Evolutionary conservation across 768 basidiomycete genomes (phyloP).

Genomic region (Naganishia onofrii): DNA sequence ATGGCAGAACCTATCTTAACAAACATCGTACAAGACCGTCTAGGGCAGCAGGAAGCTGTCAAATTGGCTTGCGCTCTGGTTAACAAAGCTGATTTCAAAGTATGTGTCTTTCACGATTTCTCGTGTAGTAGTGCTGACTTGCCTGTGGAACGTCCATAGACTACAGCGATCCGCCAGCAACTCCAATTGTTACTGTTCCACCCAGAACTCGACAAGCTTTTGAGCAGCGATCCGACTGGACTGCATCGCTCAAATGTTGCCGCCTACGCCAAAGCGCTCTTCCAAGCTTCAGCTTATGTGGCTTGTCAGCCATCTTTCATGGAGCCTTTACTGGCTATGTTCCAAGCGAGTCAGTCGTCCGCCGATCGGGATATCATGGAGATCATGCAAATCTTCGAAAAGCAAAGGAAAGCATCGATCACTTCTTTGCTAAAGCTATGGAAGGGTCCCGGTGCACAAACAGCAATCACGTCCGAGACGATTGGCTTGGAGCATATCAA

Average conservation of each 20-base stretch:
- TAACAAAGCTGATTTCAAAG: constrained; percentile 63
- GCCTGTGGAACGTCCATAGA: not conserved
- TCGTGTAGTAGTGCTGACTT: constrained; percentile 4
- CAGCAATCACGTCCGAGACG: constrained; percentile 8
- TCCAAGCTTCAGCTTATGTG: constrained; percentile 72
- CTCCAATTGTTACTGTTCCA: constrained; percentile 65
- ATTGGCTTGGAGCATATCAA: constrained; percentile 62
- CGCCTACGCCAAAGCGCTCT: constrained; percentile 57
- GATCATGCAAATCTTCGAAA: constrained; percentile 23
- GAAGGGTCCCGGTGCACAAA: constrained; percentile 57
- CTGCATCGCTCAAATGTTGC: constrained; percentile 15
- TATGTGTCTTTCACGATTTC: constrained; percentile 43
- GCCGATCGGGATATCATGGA: constrained; percentile 67
- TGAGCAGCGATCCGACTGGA: constrained; percentile 8
- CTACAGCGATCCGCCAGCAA: constrained; percentile 53
- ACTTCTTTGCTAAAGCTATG: constrained; percentile 63
- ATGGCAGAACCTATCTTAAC: constrained; percentile 70
- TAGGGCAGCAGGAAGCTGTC: constrained; percentile 53
- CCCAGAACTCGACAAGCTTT: constrained; percentile 21
- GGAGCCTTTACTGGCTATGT: constrained; percentile 70
- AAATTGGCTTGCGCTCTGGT: constrained; percentile 57
- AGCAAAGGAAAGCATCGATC: constrained; percentile 12
- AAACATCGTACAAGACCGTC: constrained; percentile 63
- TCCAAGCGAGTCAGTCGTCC: constrained; percentile 67
- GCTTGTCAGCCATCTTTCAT: constrained; percentile 82